Percentiles rank a stretch among this genome's conserved stretches.
These are phyloP conservation scores for Cytospora piceae DNA, from an alignment of 2,329 filamentous ascomycete genomes.

Conservation along the genomic window DNA sequence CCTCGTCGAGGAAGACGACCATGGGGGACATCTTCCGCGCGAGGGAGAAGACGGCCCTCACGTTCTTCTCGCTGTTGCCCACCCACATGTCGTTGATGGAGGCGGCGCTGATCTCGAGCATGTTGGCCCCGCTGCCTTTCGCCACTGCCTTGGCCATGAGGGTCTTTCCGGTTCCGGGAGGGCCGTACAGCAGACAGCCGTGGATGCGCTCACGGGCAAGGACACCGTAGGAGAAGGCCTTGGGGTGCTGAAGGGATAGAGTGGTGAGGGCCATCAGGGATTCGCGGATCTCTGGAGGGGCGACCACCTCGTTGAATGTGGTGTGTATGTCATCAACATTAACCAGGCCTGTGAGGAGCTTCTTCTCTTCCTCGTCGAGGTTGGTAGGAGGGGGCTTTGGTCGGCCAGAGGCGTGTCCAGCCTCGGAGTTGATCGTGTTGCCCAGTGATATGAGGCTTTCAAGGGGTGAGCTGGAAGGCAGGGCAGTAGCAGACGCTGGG, in stretches of 20 bases:
- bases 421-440: slow-evolving; percentile 26
- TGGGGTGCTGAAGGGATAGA: slow-evolving; percentile 81
- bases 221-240: slow-evolving; percentile 96
- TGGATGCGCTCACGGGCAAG: slow-evolving; percentile 89
- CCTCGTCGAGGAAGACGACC: slow-evolving; percentile 96
- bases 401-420: slow-evolving; percentile 33
- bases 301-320: slow-evolving; percentile 87
- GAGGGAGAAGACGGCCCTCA: slow-evolving; percentile 86
- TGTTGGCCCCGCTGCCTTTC: slow-evolving; percentile 69
- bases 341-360: slow-evolving; percentile 79
- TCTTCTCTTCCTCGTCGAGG: slow-evolving; percentile 79
- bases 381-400: slow-evolving; percentile 22
- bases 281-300: slow-evolving; percentile 78
- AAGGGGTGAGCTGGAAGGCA: slow-evolving; percentile 38
- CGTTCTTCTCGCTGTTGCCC: slow-evolving; percentile 94
- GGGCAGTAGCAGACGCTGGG: slow-evolving; percentile 40
- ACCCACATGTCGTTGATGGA: slow-evolving; percentile 97
- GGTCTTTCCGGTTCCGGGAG: slow-evolving; percentile 79
- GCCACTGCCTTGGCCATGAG: slow-evolving; percentile 71
- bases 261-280: slow-evolving; percentile 88
- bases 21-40: slow-evolving; percentile 91
- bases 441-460: slow-evolving; percentile 23
- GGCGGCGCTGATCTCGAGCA: slow-evolving; percentile 87
- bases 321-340: slow-evolving; percentile 81
- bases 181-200: slow-evolving; percentile 85